Percentiles rank a stretch among this genome's conserved stretches.
Conservation (phyloP, 129 eudicot genomes). For the Erigeron canadensis region DNA sequence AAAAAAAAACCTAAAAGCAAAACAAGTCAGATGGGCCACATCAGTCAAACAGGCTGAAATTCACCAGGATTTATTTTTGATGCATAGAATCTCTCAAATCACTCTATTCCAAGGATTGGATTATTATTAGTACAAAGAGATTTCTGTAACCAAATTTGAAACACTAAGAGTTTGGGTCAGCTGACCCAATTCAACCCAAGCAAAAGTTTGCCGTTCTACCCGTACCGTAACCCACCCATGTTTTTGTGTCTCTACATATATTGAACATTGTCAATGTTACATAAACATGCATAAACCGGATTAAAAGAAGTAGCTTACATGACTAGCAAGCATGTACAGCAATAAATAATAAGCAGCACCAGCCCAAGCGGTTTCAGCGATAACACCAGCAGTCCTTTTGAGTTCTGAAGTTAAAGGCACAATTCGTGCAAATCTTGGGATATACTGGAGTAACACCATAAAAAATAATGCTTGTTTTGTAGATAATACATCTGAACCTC, state of each 20-base stretch:
- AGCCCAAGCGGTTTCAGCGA: slow-evolving; percentile 98
- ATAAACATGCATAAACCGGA: background rate
- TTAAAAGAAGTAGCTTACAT: slow-evolving; percentile 49
- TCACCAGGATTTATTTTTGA: too few species aligned
- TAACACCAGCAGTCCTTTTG: slow-evolving; percentile 85
- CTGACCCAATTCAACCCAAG: background rate
- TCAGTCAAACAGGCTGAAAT: too few species aligned
- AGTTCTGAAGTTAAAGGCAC: slow-evolving; percentile 71
- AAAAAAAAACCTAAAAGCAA: too few species aligned
- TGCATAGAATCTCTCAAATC: too few species aligned
- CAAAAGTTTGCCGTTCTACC: background rate
- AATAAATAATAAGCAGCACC: slow-evolving; percentile 87
- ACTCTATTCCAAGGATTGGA: too few species aligned
- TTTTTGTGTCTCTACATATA: background rate
- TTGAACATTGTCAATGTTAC: background rate
- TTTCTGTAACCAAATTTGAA: too few species aligned
- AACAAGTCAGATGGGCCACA: too few species aligned
- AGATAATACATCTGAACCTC: slow-evolving; percentile 66
- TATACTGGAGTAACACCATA: slow-evolving; percentile 70
- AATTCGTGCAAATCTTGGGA: slow-evolving; percentile 68
- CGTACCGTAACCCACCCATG: background rate
- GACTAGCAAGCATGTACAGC: slow-evolving; percentile 90
- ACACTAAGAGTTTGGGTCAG: background rate
- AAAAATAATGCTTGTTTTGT: slow-evolving; percentile 72
- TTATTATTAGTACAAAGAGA: too few species aligned